phyloP scores from a whole-genome alignment of 1,284 basidiomycete species.

The Pulchroboletus neoregius region DNA sequence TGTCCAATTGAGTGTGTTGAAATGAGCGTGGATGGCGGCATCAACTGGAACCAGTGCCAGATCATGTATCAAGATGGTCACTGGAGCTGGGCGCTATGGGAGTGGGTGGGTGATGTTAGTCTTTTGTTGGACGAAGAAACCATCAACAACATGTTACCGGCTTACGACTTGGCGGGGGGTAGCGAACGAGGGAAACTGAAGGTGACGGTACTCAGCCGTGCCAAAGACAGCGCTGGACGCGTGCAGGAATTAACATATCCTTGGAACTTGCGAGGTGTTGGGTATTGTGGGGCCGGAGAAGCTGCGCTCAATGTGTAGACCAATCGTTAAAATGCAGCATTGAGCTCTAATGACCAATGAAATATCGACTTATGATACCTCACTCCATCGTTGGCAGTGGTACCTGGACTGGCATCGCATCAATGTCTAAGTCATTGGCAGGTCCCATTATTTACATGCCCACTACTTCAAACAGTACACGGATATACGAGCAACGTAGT shows the following conservation, averaged over 20 bases:
- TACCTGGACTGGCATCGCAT: too few species aligned
- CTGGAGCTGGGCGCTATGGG: slow-evolving; percentile 74
- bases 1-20: slow-evolving; percentile 48
- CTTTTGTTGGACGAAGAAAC: slow-evolving; percentile 31
- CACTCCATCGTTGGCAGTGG: too few species aligned
- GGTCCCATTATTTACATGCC: too few species aligned
- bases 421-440: too few species aligned
- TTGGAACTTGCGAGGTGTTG: slow-evolving; percentile 44
- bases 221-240: slow-evolving; percentile 31
- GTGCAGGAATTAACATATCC: slow-evolving; percentile 31
- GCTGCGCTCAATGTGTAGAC: not conserved
- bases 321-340: not conserved
- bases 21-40: slow-evolving; percentile 49
- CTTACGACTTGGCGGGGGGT: slow-evolving; percentile 17
- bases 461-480: too few species aligned
- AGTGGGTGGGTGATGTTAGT: slow-evolving; percentile 34
- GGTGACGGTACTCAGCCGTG: slow-evolving; percentile 34
- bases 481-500: too few species aligned
- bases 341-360: too few species aligned
- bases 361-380: too few species aligned
- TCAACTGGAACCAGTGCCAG: slow-evolving; percentile 46
- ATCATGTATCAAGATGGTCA: slow-evolving; percentile 59
- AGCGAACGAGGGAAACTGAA: slow-evolving; percentile 10
- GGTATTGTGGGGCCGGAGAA: slow-evolving; percentile 32
- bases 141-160: slow-evolving; percentile 2